Conservation (phyloP, 441 rosid species). For the Populus hybrid region DNA sequence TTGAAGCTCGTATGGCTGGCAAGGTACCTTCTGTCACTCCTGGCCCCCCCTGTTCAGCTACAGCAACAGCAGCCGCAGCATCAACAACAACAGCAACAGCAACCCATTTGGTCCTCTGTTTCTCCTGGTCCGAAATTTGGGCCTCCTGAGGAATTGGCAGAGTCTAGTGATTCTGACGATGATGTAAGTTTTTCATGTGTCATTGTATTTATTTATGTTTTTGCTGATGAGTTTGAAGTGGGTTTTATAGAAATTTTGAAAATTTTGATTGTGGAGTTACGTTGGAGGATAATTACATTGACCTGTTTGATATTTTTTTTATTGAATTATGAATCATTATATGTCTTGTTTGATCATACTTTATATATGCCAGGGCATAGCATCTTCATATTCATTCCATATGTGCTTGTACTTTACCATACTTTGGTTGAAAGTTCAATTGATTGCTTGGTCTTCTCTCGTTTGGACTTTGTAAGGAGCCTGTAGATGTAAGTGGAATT, state of each 20-base stretch:
- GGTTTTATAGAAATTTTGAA: no score
- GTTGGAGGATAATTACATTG: no score
- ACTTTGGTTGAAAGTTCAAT: neutral
- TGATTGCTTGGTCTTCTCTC: neutral
- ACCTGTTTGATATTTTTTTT: no score
- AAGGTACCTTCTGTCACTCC: slow-evolving; percentile 49
- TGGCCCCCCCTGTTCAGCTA: slow-evolving; percentile 24
- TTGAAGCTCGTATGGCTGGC: slow-evolving; percentile 97
- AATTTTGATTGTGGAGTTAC: no score
- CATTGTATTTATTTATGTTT: neutral
- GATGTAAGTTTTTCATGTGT: slow-evolving; percentile 27
- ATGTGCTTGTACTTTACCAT: neutral
- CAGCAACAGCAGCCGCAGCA: slow-evolving; percentile 28
- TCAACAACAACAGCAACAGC: slow-evolving; percentile 35
- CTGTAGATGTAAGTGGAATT: neutral
- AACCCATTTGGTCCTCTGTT: slow-evolving; percentile 47
- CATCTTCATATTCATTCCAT: no score
- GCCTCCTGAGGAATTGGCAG: slow-evolving; percentile 44
- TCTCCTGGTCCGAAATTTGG: slow-evolving; percentile 45
- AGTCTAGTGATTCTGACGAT: slow-evolving; percentile 88
- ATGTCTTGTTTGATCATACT: no score
- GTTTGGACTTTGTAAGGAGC: neutral
- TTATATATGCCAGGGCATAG: no score
- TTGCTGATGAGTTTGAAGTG: neutral
- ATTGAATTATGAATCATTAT: no score